phyloP scores from a whole-genome alignment of 2,329 filamentous ascomycete species.

The Sporothrix phasma region DNA sequence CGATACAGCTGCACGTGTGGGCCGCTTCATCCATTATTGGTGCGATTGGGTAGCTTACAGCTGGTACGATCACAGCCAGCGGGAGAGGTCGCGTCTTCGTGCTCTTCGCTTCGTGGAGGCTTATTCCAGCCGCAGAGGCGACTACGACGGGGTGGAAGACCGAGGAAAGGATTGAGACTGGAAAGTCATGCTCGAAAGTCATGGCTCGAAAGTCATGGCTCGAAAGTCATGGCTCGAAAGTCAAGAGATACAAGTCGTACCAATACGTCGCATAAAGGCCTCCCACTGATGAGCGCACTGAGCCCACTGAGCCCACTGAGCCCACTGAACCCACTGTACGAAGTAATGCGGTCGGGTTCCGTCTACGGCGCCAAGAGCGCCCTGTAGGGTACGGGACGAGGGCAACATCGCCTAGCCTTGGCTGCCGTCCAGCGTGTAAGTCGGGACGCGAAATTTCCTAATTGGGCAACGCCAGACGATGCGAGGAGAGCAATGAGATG shows the following conservation, averaged over 20 bases:
- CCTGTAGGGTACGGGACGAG: background rate
- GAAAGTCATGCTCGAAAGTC: no score
- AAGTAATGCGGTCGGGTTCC: background rate
- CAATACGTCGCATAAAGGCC: no score
- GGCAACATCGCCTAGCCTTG: background rate
- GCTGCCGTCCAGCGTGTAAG: conserved; percentile 8
- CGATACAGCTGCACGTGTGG: background rate
- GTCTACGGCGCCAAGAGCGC: background rate
- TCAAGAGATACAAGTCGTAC: no score
- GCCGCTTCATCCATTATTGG: background rate
- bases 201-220: no score
- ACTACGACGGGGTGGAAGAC: no score
- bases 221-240: no score
- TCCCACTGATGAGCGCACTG: no score
- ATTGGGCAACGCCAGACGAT: background rate
- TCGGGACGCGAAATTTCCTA: background rate
- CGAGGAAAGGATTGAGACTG: no score
- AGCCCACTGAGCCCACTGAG: background rate
- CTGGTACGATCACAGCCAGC: background rate
- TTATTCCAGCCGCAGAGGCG: no score
- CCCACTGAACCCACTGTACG: background rate
- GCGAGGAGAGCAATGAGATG: background rate
- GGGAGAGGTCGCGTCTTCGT: no score
- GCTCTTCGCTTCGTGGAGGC: conserved; percentile 7
- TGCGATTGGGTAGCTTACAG: background rate